Percentiles rank a stretch among this genome's conserved stretches.
Evolutionary conservation across 2,329 filamentous ascomycete genomes (phyloP).

Genomic region (Chlorencoelia australis): DNA sequence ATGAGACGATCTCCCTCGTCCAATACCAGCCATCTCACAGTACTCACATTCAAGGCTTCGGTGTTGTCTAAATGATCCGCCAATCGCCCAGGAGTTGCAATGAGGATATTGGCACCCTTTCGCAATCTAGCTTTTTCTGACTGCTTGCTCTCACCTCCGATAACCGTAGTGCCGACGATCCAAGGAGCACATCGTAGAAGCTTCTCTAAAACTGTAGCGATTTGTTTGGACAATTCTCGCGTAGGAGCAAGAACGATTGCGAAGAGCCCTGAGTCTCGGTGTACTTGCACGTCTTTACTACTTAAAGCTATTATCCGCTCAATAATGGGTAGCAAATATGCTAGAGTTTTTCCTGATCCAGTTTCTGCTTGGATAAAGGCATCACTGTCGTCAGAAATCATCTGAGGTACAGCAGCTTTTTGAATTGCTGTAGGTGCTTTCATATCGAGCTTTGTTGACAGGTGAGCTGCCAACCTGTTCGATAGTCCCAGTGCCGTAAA

Average conservation of each 20-base stretch:
- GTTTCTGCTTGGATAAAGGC: conserved; percentile 96
- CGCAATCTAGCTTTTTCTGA: conserved; percentile 86
- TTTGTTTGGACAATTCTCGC: conserved; percentile 89
- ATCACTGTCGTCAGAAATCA: conserved; percentile 73
- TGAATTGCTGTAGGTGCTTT: conserved; percentile 93
- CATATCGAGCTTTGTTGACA: conserved; percentile 76
- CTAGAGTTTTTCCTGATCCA: conserved; percentile 91
- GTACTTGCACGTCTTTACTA: conserved; percentile 46
- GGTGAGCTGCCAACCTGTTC: conserved; percentile 66
- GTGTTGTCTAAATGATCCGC: conserved; percentile 91
- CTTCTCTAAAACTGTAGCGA: conserved; percentile 74
- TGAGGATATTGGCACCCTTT: conserved; percentile 91
- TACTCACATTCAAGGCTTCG: conserved; percentile 75
- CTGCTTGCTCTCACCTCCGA: conserved; percentile 58
- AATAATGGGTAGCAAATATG: conserved; percentile 89
- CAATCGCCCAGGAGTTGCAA: conserved; percentile 85
- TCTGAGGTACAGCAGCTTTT: conserved; percentile 72
- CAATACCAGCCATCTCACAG: conserved; percentile 84
- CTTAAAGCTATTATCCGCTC: conserved; percentile 77
- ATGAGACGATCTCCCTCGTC: conserved; percentile 97
- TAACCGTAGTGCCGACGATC: conserved; percentile 83
- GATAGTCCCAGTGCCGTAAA: conserved; percentile 83
- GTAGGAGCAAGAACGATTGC: conserved; percentile 92
- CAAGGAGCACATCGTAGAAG: conserved; percentile 83
- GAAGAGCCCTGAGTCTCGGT: conserved; percentile 81